Evolutionary conservation across 768 basidiomycete genomes (phyloP).

Genomic region (Suillus fuscotomentosus): DNA sequence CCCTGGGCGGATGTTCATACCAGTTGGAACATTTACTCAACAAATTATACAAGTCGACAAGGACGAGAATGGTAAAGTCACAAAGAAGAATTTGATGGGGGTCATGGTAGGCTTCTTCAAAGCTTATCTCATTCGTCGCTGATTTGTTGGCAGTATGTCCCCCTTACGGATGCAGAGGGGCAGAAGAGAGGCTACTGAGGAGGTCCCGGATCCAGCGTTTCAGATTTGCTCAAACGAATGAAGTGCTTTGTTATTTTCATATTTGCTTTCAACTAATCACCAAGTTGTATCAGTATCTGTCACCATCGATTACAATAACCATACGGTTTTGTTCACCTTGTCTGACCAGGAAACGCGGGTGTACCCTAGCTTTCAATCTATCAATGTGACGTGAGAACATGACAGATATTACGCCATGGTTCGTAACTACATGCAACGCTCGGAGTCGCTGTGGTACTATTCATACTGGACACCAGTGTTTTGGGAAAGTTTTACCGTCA

Average conservation of each 20-base stretch:
- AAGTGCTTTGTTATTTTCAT: neutral
- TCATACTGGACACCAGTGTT: neutral
- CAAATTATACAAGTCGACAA: slow-evolving; percentile 81
- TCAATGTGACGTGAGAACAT: neutral
- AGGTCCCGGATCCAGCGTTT: neutral
- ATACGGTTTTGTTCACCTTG: neutral
- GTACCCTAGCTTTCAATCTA: neutral
- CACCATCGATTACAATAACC: neutral
- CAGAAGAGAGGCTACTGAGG: slow-evolving; percentile 32
- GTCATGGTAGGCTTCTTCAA: slow-evolving; percentile 60
- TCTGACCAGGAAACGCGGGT: neutral
- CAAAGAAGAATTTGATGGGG: slow-evolving; percentile 65
- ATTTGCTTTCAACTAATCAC: neutral
- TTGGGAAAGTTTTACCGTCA: neutral
- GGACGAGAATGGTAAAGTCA: slow-evolving; percentile 63
- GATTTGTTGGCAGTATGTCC: slow-evolving; percentile 54
- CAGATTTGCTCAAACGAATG: neutral
- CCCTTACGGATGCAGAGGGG: slow-evolving; percentile 60
- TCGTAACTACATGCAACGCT: neutral
- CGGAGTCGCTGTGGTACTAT: neutral
- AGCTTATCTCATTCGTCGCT: neutral
- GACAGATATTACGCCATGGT: neutral
- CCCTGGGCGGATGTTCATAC: slow-evolving; percentile 89
- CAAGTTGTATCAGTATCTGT: neutral
- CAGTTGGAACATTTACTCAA: slow-evolving; percentile 66